phyloP scores from a whole-genome alignment of 108 stramenopile species.

The Skeletonema potamos region DNA sequence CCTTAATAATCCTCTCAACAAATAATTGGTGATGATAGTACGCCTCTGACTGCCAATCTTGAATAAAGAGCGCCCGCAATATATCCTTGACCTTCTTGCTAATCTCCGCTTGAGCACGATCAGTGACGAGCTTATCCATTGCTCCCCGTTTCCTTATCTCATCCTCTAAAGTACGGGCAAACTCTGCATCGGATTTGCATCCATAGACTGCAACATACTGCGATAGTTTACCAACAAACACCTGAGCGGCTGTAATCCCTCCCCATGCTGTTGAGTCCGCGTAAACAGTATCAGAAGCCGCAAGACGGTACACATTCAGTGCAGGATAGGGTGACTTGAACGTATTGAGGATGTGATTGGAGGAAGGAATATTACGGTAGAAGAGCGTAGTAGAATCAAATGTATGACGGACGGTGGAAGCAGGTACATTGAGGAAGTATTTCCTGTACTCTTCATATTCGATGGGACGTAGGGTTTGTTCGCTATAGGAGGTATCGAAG shows the following conservation, averaged over 20 bases:
- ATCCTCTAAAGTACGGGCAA: not conserved
- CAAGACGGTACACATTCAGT: not conserved
- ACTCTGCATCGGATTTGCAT: not conserved
- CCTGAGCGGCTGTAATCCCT: not conserved
- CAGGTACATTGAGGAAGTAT: slow-evolving; percentile 6
- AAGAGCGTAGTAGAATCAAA: slow-evolving; percentile 20
- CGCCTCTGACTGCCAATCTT: not conserved
- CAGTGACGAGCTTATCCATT: not conserved
- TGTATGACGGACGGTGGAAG: slow-evolving; percentile 6
- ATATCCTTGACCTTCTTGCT: not conserved
- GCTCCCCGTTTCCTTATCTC: slow-evolving; percentile 11
- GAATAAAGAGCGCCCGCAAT: not conserved
- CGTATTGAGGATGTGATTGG: too few species aligned
- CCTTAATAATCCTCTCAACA: not conserved
- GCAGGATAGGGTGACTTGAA: not conserved
- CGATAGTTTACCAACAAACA: too few species aligned
- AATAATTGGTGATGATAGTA: slow-evolving; percentile 1
- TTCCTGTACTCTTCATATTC: not conserved
- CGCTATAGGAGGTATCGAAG: too few species aligned
- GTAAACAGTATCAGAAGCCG: not conserved
- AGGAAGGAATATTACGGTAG: too few species aligned
- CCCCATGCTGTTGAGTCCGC: not conserved
- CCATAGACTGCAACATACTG: not conserved
- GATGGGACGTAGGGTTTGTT: too few species aligned
- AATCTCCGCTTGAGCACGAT: not conserved